Base-by-base conservation (phyloP, 202 grass and related monocot genomes). In the Dendrocalamus latiflorus region DNA sequence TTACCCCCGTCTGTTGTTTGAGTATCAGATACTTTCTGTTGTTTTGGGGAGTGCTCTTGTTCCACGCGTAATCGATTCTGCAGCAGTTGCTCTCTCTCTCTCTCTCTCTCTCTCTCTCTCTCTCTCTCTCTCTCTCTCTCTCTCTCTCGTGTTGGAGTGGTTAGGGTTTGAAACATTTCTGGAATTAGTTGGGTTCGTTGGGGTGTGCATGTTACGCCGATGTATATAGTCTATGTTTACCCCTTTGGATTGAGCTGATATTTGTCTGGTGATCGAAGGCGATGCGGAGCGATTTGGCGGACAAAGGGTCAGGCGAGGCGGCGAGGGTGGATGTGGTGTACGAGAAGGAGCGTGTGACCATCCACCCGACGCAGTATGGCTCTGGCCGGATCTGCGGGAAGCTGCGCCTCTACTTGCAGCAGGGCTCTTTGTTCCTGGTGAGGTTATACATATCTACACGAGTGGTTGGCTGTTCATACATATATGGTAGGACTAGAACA, bases 331-430 rank as follows among this genome's bases (percentile, higher is more conserved):
- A 99, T n/a, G 86, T 99, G 26, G 43, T 99, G 10, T 99, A 91
- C 53, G 85, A 83, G 87, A 93, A 95, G 89, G 91, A 95, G 69
- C 90, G 92, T 45, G 96, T 99, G 69, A 93, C 96, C 3, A 99
- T 99, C 78, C 96, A 94, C 65, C 93, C 89, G 0, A 87, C 88
- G 8, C 96, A 95, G 81, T 92, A 95, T 60, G 93, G 88, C 76
- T 83, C 91, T 5, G 83, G 86, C 28, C 78, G 96, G 82, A 99
- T 99, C 78, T 93, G 87, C 37, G 96, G 96, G 34, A 87, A 90
- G 50, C 74, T 99, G 28, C 87, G 83, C 33, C 85, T 99, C 75
- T 81, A 90, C 72, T 75, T 95, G 87, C 89, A 99, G 61, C 83
- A 90, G 24, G 85, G 89, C 44, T 87, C 96, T 26, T 89, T 99